A percentile compares a stretch with the other conserved stretches of the same genome.
These are phyloP conservation scores for Lycium barbarum DNA, from an alignment of 257 asterid genomes.

Conservation along the genomic window DNA sequence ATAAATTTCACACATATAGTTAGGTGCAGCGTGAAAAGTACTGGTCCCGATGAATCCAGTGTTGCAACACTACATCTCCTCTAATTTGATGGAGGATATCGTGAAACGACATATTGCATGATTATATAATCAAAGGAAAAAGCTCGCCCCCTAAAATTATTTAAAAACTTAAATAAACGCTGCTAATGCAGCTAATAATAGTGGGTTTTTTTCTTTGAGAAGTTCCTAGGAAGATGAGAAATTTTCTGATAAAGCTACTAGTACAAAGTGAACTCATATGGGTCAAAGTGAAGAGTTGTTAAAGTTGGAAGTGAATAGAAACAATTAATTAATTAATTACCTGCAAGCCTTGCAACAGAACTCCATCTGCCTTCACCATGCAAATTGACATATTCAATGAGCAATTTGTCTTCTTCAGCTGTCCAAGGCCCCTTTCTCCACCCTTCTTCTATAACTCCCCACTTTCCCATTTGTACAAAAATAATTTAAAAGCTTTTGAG, in stretches of 20 bases:
- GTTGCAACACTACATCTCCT: no score
- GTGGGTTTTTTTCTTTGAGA: no score
- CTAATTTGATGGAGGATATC: not conserved
- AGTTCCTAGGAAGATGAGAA: not conserved
- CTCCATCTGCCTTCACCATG: conserved; percentile 97
- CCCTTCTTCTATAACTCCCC: conserved; percentile 66
- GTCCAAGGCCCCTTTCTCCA: conserved; percentile 99
- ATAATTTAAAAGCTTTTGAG: not conserved
- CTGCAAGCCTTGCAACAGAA: conserved; percentile 76
- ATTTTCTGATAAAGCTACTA: no score
- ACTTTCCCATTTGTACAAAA: conserved; percentile 44
- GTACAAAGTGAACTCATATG: not conserved
- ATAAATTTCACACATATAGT: no score
- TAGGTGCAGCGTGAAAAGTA: no score
- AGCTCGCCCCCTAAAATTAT: no score
- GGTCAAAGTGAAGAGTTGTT: not conserved
- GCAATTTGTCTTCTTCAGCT: conserved; percentile 77
- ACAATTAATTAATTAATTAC: conserved; percentile 35
- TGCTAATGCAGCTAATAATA: no score
- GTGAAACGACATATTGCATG: not conserved
- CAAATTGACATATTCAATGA: conserved; percentile 73
- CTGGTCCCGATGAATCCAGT: no score
- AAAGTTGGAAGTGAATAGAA: not conserved
- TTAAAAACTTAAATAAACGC: no score
- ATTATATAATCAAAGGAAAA: not conserved